Percentiles rank a stretch among this genome's conserved stretches.
These are phyloP conservation scores for Talaromyces adpressus DNA, from an alignment of 495 filamentous ascomycete species.

Conservation along the genomic window DNA sequence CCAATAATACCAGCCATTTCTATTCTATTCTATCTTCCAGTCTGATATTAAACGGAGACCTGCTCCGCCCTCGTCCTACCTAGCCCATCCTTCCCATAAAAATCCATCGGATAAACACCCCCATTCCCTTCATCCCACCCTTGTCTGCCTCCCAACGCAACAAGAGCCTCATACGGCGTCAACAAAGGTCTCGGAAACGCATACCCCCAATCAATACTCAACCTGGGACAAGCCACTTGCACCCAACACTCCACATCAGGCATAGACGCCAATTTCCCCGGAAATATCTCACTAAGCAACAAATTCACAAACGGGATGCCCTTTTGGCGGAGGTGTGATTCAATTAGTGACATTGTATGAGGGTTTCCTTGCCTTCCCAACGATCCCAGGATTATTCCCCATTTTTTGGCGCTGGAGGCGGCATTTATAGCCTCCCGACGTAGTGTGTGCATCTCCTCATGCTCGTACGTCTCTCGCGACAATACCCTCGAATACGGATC, in stretches of 20 bases:
- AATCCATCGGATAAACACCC: slow-evolving; percentile 95
- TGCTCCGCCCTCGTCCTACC: slow-evolving; percentile 63
- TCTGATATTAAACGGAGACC: slow-evolving; percentile 12
- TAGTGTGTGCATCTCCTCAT: slow-evolving; percentile 79
- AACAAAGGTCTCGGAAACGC: slow-evolving; percentile 83
- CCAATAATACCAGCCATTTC: neutral
- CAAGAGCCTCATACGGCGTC: slow-evolving; percentile 90
- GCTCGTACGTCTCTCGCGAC: slow-evolving; percentile 82
- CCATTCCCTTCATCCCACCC: slow-evolving; percentile 63
- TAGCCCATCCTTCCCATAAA: slow-evolving; percentile 87
- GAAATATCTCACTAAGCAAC: slow-evolving; percentile 89
- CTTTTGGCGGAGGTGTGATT: slow-evolving; percentile 57
- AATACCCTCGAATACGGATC: slow-evolving; percentile 92
- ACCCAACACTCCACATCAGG: slow-evolving; percentile 93
- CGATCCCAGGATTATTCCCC: slow-evolving; percentile 90
- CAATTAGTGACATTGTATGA: slow-evolving; percentile 81
- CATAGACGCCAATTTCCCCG: slow-evolving; percentile 90
- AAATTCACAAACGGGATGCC: slow-evolving; percentile 76
- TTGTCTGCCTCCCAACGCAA: slow-evolving; percentile 70
- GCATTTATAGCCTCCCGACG: slow-evolving; percentile 67
- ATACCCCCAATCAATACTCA: slow-evolving; percentile 99
- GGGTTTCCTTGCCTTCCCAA: slow-evolving; percentile 94
- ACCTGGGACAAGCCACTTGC: slow-evolving; percentile 86
- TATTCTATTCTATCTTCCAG: neutral
- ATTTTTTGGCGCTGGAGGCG: slow-evolving; percentile 70